Evolutionary conservation across 768 basidiomycete species (phyloP), one percentile per base, ranked within the genome.

Genomic region (Agaricus sinodeliciosus): DNA sequence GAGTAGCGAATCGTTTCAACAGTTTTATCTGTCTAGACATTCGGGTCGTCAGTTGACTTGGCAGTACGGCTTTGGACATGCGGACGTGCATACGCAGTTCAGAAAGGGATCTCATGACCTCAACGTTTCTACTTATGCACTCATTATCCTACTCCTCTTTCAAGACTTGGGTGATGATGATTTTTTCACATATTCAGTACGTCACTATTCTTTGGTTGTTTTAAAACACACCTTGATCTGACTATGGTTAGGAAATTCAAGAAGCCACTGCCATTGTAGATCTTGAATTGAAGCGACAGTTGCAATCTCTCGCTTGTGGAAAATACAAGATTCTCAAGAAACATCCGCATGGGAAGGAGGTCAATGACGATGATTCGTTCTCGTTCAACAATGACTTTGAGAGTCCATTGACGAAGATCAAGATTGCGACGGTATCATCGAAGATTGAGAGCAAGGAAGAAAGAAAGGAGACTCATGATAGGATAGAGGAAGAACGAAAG

Each of bases 221-320:
- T n/a, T n/a, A n/a, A n/a, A 2, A 31, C 3, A 31, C 13, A 12
- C 16, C 7, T 31, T 11, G 6, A 7, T 31, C 28, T 47, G 4
- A 47, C 22, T n/a, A 12, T 16, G 6, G 7, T 9, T 56, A 98
- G 95, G 92, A 97, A 57, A 89, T 99, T 60, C 82, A 84, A 66
- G 65, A 77, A 8, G 78, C 85, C 4, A 93, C 94, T 0, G 63
- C 69, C 13, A 87, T 98, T 51, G 80, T 82, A 0, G 84, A 92
- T 16, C 56, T 56, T 0, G 94, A 98, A 53, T 76, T 98, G 2
- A 83, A 87, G 63, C 86, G 96, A n/a, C 88, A 93, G 59, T 77
- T 99, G 2, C 96, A 99, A 64, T 94, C 95, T 0, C 77, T 99
- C 19, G 94, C 96, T 0, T 97, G 95, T 63, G 93, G 89, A 9